Conservation (phyloP, 192 early-diverging fungal genomes). For the Coemansia sp. region DNA sequence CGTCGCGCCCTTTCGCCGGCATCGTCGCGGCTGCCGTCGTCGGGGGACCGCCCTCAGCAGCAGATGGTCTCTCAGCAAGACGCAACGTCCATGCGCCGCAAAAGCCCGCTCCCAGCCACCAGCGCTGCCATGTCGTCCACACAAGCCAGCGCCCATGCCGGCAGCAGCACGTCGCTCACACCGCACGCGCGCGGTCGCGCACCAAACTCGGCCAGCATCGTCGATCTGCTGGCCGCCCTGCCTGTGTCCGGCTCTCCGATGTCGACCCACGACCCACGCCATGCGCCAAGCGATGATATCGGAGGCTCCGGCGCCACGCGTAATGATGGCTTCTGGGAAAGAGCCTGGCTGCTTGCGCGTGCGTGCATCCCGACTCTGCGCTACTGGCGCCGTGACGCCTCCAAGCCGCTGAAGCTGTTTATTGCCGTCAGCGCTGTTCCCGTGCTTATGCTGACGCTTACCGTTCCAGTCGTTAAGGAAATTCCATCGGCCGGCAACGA, state of each 20-base stretch:
- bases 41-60: too few relatives aligned
- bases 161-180: too few relatives aligned
- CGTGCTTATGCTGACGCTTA: constrained; percentile 46
- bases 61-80: too few relatives aligned
- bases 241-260: background rate
- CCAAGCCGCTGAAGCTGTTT: constrained; percentile 27
- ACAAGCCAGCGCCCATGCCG: too few relatives aligned
- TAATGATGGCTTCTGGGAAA: background rate
- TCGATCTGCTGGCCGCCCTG: background rate
- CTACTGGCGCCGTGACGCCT: constrained; percentile 35
- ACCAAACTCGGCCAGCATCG: constrained; percentile 4
- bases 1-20: background rate
- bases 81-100: too few relatives aligned
- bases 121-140: background rate
- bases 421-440: constrained; percentile 46
- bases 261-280: background rate
- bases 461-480: constrained; percentile 37
- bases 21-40: background rate
- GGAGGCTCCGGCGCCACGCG: background rate
- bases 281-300: background rate
- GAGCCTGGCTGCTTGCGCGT: background rate
- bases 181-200: background rate
- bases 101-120: background rate
- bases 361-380: constrained; percentile 44
- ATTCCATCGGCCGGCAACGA: background rate